Percentiles rank a stretch among this genome's conserved stretches.
Evolutionary conservation across 179 eudicot species (phyloP).

Genomic region (Sideroxylon spinosum): DNA sequence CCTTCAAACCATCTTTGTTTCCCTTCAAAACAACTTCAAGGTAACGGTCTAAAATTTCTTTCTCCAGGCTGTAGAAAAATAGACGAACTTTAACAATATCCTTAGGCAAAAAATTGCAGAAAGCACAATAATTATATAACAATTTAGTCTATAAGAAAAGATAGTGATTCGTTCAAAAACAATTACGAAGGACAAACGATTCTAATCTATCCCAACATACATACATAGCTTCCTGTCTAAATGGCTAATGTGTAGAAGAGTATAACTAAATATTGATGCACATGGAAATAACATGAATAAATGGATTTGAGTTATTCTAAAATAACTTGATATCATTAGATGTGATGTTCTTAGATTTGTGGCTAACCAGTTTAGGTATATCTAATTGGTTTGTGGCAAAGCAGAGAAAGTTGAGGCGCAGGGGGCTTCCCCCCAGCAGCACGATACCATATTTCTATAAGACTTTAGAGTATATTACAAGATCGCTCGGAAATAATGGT

Average conservation of each 20-base stretch:
- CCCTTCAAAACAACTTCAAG: slow-evolving; percentile 93
- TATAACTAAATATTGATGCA: background rate
- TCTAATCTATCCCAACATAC: background rate
- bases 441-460: too few relatives aligned
- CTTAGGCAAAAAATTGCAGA: background rate
- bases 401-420: too few relatives aligned
- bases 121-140: slow-evolving; percentile 1
- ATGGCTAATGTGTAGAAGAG: background rate
- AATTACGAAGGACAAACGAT: background rate
- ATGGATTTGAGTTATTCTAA: background rate
- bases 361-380: too few relatives aligned
- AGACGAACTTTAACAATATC: slow-evolving; percentile 13
- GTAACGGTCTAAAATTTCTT: slow-evolving; percentile 87
- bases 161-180: background rate
- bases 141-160: slow-evolving; percentile 3
- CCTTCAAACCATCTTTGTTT: slow-evolving; percentile 97
- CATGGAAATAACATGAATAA: background rate
- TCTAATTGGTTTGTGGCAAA: too few relatives aligned
- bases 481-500: too few relatives aligned
- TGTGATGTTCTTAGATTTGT: too few relatives aligned
- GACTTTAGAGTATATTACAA: too few relatives aligned
- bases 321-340: background rate
- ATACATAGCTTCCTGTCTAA: background rate
- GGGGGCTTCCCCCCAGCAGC: too few relatives aligned
- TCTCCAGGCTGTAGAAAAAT: slow-evolving; percentile 68